Evolutionary conservation across 805 yeast species (phyloP).

Genomic region (Ogataea dorogensis): DNA sequence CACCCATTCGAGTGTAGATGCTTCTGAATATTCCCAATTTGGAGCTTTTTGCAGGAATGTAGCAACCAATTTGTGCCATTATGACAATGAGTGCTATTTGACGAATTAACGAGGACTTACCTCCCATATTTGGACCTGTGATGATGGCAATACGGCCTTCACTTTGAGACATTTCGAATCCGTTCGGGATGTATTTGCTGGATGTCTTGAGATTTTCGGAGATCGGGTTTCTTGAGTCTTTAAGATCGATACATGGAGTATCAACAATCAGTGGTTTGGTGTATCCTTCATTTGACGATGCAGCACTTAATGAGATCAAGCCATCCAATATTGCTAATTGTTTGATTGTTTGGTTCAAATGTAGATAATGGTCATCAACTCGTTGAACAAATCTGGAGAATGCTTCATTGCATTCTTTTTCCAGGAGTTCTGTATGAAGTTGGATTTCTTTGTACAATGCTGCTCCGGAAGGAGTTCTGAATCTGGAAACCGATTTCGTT

Average conservation of each 20-base stretch:
- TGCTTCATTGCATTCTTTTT: slow-evolving; percentile 45
- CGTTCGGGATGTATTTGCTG: slow-evolving; percentile 60
- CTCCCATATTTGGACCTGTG: slow-evolving; percentile 91
- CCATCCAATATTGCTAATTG: slow-evolving; percentile 62
- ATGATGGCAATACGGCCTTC: slow-evolving; percentile 57
- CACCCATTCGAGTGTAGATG: slow-evolving; percentile 67
- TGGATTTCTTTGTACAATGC: slow-evolving; percentile 53
- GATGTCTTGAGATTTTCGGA: slow-evolving; percentile 22
- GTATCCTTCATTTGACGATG: slow-evolving; percentile 49
- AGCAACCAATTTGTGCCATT: slow-evolving; percentile 77
- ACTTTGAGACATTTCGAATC: slow-evolving; percentile 47
- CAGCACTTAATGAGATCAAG: slow-evolving; percentile 61
- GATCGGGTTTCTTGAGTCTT: slow-evolving; percentile 48
- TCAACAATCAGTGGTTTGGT: slow-evolving; percentile 51
- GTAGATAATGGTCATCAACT: slow-evolving; percentile 39
- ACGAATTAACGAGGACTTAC: slow-evolving; percentile 74
- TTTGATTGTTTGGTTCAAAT: slow-evolving; percentile 42
- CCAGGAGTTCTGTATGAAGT: slow-evolving; percentile 57
- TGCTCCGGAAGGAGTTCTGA: slow-evolving; percentile 59
- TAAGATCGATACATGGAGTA: slow-evolving; percentile 47
- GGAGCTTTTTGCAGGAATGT: slow-evolving; percentile 63
- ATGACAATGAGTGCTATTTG: slow-evolving; percentile 69
- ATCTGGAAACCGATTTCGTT: slow-evolving; percentile 67
- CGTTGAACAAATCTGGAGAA: slow-evolving; percentile 41
- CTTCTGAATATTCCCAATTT: slow-evolving; percentile 60